phyloP scores from a whole-genome alignment of 1,284 basidiomycete genomes.

The Volvariella surrecta region DNA sequence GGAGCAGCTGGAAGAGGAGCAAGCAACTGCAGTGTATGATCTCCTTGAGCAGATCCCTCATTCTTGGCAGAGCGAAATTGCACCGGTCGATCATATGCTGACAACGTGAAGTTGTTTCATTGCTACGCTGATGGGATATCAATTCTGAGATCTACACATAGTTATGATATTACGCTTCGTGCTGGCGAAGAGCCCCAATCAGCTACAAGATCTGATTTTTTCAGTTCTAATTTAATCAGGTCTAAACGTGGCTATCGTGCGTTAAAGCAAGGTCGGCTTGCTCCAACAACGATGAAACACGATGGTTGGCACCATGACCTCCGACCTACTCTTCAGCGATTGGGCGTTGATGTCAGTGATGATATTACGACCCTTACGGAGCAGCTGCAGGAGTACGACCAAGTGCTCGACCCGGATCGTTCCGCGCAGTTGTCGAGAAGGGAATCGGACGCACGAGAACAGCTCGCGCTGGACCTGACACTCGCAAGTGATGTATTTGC shows the following conservation, averaged over 20 bases:
- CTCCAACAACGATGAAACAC: constrained; percentile 26
- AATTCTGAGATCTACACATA: constrained; percentile 24
- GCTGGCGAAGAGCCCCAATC: constrained; percentile 37
- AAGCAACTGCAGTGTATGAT: constrained; percentile 34
- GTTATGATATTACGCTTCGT: constrained; percentile 53
- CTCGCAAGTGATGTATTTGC: constrained; percentile 53
- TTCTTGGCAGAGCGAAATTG: constrained; percentile 44
- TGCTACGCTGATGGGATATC: constrained; percentile 2
- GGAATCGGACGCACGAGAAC: constrained; percentile 48
- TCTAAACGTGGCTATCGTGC: constrained; percentile 44
- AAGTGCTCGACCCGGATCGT: constrained; percentile 27
- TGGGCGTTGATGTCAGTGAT: constrained; percentile 28
- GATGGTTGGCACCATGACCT: constrained; percentile 50
- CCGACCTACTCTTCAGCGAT: constrained; percentile 29
- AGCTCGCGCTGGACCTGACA: constrained; percentile 53
- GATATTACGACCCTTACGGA: constrained; percentile 27
- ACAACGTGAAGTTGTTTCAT: constrained; percentile 37
- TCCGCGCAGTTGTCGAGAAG: constrained; percentile 30
- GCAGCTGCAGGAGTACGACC: constrained; percentile 32
- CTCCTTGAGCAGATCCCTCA: constrained; percentile 41
- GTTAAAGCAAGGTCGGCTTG: constrained; percentile 36
- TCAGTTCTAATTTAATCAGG: constrained; percentile 41
- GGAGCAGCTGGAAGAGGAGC: constrained; percentile 22
- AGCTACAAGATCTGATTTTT: constrained; percentile 43
- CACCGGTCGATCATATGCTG: constrained; percentile 39